Conservation (phyloP, 1,284 basidiomycete genomes). For the Malassezia cuniculi region DNA sequence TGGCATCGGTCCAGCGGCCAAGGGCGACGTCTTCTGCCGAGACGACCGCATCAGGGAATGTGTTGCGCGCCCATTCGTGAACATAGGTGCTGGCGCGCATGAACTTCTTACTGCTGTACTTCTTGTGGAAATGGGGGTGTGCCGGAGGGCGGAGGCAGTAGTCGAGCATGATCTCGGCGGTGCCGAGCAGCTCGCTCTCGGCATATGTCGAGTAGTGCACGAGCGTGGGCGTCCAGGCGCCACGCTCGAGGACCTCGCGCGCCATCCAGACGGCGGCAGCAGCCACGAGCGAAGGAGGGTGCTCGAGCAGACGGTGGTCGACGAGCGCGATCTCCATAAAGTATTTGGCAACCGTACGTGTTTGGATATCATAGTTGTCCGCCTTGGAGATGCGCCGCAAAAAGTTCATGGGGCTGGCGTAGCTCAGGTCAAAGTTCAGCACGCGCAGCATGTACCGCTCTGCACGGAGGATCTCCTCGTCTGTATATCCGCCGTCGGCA, state of each 20-base stretch:
- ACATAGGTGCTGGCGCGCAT: conserved; percentile 42
- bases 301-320: conserved; percentile 69
- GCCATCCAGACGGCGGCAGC: conserved; percentile 87
- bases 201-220: conserved; percentile 84
- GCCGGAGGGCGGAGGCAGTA: conserved; percentile 49
- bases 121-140: conserved; percentile 40
- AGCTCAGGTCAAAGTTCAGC: conserved; percentile 79
- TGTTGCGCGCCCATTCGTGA: conserved; percentile 33
- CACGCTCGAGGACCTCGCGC: conserved; percentile 64
- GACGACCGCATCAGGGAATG: conserved; percentile 31
- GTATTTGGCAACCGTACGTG: conserved; percentile 71
- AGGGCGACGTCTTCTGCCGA: conserved; percentile 14
- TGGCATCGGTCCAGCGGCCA: conserved; percentile 14
- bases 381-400: conserved; percentile 54
- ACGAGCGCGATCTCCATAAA: conserved; percentile 72
- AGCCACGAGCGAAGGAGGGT: conserved; percentile 71
- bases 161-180: conserved; percentile 84
- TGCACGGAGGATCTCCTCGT: conserved; percentile 49
- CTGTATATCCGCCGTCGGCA: conserved; percentile 38
- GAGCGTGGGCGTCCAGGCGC: conserved; percentile 68
- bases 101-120: conserved; percentile 44
- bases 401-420: conserved; percentile 86
- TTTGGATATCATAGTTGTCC: conserved; percentile 58
- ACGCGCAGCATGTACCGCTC: conserved; percentile 86
- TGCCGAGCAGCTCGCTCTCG: conserved; percentile 68